Evolutionary conservation across 1,284 basidiomycete species (phyloP).

Genomic region (Ceratobasidium papillatum): DNA sequence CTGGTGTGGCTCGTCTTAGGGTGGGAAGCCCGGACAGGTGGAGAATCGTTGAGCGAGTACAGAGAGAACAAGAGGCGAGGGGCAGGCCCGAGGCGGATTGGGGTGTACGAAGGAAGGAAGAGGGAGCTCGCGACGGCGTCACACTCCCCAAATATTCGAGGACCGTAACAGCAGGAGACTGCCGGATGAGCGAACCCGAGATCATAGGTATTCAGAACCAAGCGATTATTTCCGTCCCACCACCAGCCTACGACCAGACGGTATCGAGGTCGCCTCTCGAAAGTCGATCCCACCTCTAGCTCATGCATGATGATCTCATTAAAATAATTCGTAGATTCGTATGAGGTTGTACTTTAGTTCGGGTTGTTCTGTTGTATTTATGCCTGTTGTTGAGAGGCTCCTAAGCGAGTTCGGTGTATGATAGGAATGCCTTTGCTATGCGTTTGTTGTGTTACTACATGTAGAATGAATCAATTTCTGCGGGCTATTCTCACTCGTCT

Average conservation of each 20-base stretch:
- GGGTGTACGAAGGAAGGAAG: slow-evolving; percentile 18
- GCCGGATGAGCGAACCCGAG: not conserved
- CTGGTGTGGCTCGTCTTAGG: slow-evolving; percentile 11
- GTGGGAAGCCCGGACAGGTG: not conserved
- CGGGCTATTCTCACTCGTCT: too few species aligned
- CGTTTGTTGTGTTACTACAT: not conserved
- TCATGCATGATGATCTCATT: not conserved
- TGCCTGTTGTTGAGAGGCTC: not conserved
- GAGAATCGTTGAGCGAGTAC: slow-evolving; percentile 30
- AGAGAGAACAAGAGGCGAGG: slow-evolving; percentile 12
- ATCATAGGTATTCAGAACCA: not conserved
- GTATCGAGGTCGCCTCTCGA: not conserved
- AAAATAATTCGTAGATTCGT: not conserved
- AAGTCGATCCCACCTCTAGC: not conserved
- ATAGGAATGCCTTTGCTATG: not conserved
- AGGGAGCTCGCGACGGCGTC: not conserved
- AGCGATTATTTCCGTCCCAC: slow-evolving; percentile 8
- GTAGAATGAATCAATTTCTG: not conserved
- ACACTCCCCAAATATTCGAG: slow-evolving; percentile 22
- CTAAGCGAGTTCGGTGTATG: not conserved
- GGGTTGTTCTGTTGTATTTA: not conserved
- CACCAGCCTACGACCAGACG: slow-evolving; percentile 28
- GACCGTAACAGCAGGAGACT: not conserved
- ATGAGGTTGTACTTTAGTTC: not conserved
- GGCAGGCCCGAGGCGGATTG: not conserved